phyloP scores from a whole-genome alignment of 352 stramenopile species.

The Pythium grandisporangium region DNA sequence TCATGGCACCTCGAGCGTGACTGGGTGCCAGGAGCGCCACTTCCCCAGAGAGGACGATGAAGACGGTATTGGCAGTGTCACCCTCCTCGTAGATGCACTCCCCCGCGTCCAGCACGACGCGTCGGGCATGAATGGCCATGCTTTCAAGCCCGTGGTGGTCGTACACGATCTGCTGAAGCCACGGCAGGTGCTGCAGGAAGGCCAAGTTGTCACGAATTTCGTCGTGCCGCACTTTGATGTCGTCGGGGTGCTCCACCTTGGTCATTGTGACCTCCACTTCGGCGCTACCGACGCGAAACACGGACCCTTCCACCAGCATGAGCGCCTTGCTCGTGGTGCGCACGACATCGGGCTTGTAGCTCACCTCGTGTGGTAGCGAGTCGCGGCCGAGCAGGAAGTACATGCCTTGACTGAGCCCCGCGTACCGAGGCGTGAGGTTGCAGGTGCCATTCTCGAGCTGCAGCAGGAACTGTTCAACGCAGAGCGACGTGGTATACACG shows the following conservation, averaged over 20 bases:
- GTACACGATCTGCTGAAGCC: constrained; percentile 43
- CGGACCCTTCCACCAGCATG: constrained; percentile 54
- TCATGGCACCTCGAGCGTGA: neutral
- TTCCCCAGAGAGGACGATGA: constrained; percentile 48
- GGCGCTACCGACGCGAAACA: constrained; percentile 48
- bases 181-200: constrained; percentile 39
- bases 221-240: constrained; percentile 10
- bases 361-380: constrained; percentile 21
- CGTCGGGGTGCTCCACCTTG: constrained; percentile 16
- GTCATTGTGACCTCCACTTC: constrained; percentile 59
- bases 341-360: constrained; percentile 29
- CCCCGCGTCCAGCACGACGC: constrained; percentile 24
- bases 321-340: constrained; percentile 60
- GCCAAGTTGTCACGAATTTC: constrained; percentile 34
- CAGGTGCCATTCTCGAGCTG: constrained; percentile 52
- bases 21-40: constrained; percentile 17
- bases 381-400: constrained; percentile 64
- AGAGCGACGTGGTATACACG: constrained; percentile 42
- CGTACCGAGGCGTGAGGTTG: constrained; percentile 38
- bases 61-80: constrained; percentile 49
- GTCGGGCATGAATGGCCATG: constrained; percentile 31
- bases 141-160: constrained; percentile 39
- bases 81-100: constrained; percentile 53
- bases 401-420: constrained; percentile 56
- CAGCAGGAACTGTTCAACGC: constrained; percentile 54